Evolutionary conservation across 257 asterid genomes (phyloP).

Genomic region (Pogostemon cablin): DNA sequence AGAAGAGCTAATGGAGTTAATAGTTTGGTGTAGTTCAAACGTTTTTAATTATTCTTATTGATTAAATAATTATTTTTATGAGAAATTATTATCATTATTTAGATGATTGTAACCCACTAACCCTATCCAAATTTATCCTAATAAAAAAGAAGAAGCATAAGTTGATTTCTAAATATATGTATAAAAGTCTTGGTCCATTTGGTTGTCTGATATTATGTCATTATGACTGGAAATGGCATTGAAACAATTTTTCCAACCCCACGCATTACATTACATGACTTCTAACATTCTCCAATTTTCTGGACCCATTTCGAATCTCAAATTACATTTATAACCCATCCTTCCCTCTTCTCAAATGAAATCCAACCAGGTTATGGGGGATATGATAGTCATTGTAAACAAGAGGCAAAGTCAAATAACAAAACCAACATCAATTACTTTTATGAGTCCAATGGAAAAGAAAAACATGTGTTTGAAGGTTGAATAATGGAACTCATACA

Average conservation of each 20-base stretch:
- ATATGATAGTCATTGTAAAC: conserved; percentile 11
- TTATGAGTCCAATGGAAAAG: neutral
- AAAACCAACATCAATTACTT: neutral
- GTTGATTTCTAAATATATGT: neutral
- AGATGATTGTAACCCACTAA: too few species aligned
- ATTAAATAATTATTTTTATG: too few species aligned
- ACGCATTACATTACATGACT: neutral
- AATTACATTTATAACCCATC: neutral
- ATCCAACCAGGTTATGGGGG: neutral
- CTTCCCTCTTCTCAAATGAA: neutral
- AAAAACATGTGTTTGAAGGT: conserved; percentile 25
- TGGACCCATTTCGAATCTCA: neutral
- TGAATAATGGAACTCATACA: neutral
- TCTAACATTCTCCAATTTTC: neutral
- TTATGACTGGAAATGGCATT: conserved; percentile 5
- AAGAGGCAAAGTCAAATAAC: conserved; percentile 21
- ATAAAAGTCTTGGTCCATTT: neutral
- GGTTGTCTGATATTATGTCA: neutral
- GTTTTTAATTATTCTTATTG: too few species aligned
- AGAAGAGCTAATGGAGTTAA: too few species aligned
- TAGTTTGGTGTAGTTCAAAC: too few species aligned
- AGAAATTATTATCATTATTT: too few species aligned
- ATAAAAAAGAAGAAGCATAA: too few species aligned
- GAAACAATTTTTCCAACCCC: conserved; percentile 9
- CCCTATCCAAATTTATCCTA: too few species aligned